phyloP scores from a whole-genome alignment of 306 rosid genomes.

The Cucumis cinereus region DNA sequence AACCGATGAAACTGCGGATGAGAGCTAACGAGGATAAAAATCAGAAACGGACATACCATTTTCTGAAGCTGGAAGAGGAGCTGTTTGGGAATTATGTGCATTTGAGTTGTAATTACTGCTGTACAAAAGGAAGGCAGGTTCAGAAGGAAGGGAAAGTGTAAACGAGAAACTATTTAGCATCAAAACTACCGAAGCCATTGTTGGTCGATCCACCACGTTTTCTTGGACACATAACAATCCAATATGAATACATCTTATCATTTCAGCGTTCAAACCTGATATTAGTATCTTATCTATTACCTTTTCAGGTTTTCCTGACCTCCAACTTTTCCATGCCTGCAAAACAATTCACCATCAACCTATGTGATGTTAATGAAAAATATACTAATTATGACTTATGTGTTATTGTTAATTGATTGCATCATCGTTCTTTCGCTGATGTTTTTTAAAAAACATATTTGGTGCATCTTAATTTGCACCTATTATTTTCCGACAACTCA shows the following conservation, averaged over 20 bases:
- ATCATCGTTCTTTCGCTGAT: background rate
- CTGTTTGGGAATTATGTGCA: background rate
- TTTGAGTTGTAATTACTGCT: background rate
- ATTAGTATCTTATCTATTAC: background rate
- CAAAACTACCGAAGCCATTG: constrained; percentile 16
- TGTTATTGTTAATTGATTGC: background rate
- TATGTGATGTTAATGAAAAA: no score
- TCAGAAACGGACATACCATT: background rate
- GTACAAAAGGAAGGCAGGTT: background rate
- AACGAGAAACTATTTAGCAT: constrained; percentile 14
- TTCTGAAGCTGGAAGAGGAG: background rate
- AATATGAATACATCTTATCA: constrained; percentile 14
- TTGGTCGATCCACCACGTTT: constrained; percentile 14
- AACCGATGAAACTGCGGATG: background rate
- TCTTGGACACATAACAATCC: constrained; percentile 21
- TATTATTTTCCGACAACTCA: no score
- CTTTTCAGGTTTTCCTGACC: background rate
- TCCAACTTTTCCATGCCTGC: background rate
- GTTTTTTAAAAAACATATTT: no score
- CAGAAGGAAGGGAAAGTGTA: background rate
- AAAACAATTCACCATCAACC: no score
- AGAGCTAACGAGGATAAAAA: background rate
- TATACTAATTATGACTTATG: no score
- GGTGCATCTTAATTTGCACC: no score
- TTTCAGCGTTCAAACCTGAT: background rate